phyloP scores from a whole-genome alignment of 352 stramenopile species.

The Pythium sp. region DNA sequence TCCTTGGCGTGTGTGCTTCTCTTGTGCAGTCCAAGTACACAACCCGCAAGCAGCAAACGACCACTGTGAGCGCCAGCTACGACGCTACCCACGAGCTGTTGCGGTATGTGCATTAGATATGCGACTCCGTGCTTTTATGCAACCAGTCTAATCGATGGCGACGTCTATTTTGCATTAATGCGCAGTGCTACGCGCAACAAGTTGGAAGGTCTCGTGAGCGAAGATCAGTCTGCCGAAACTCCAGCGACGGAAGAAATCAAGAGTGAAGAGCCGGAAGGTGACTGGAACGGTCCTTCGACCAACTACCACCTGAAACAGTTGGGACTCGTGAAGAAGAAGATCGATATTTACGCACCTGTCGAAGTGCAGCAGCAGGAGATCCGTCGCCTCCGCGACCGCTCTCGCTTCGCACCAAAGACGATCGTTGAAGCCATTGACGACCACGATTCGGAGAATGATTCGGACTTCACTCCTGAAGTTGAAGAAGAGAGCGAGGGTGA shows the following conservation, averaged over 20 bases:
- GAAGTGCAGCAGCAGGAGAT: constrained; percentile 66
- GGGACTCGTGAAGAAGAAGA: constrained; percentile 61
- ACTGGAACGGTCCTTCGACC: constrained; percentile 54
- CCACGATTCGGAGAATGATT: constrained; percentile 60
- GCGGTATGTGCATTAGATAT: constrained; percentile 16
- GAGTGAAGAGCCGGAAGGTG: constrained; percentile 14
- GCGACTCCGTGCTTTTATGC: neutral
- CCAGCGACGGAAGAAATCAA: constrained; percentile 10
- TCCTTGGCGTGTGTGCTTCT: neutral
- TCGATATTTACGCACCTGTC: constrained; percentile 77
- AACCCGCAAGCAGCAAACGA: constrained; percentile 9
- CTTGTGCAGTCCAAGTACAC: constrained; percentile 5
- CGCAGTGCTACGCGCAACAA: constrained; percentile 35
- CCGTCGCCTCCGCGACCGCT: constrained; percentile 52
- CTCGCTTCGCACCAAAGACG: constrained; percentile 43
- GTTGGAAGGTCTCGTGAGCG: constrained; percentile 28
- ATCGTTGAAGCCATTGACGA: constrained; percentile 33
- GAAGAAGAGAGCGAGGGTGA: constrained; percentile 29
- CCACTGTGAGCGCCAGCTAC: constrained; percentile 14
- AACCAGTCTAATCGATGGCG: neutral
- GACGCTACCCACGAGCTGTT: constrained; percentile 32
- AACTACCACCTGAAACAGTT: constrained; percentile 82
- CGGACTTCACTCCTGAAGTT: constrained; percentile 44
- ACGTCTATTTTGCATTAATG: neutral
- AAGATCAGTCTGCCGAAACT: constrained; percentile 15